Evolutionary conservation across 2,329 filamentous ascomycete genomes (phyloP), one percentile per base, ranked within the genome.

Genomic region (Stylonectria norvegica): DNA sequence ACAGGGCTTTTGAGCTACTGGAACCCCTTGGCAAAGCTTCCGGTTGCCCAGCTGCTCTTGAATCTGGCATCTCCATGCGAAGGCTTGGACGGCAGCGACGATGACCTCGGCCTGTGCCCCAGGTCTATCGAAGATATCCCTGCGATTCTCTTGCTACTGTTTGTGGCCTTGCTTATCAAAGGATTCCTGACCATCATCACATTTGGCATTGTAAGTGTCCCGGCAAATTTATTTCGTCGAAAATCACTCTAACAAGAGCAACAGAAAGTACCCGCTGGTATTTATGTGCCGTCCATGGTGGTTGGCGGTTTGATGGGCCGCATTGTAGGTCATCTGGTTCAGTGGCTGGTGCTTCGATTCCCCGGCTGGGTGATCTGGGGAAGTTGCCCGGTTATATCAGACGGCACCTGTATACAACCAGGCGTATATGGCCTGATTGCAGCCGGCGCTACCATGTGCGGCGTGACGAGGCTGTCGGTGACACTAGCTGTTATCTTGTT

Each of bases 231-330:
- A n/a, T n/a, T n/a, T n/a, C n/a, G n/a, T n/a, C n/a, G n/a, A n/a
- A n/a, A n/a, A n/a, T n/a, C n/a, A n/a, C 25, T 43, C 56, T 60
- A 35, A 62, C 42, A 3, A 12, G 15, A 14, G 1, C 10, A 6
- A 34, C 59, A 79, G 73, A 97, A 97, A 73, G 83, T 97, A 0
- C 93, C 93, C 8, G 89, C 91, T 1, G 93, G 93, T 48, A 96
- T 98, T 53, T 98, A 98, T 56, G 90, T 98, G 2, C 93, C 93
- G 3, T 96, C 91, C 55, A 98, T 98, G 93, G 93, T 97, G 19
- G 89, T 97, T 14, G 93, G 93, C 49, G 93, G 93, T 57, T 71
- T 98, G 14, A 83, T 95, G 70, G 91, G 91, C 20, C 83, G 91
- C 6, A 82, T 93, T 31, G 79, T 95, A 10, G 93, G 93, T 2